These are phyloP conservation scores for Metroxylon sagu DNA, from an alignment of 176 grass and related monocot species.

Conservation along the genomic window DNA sequence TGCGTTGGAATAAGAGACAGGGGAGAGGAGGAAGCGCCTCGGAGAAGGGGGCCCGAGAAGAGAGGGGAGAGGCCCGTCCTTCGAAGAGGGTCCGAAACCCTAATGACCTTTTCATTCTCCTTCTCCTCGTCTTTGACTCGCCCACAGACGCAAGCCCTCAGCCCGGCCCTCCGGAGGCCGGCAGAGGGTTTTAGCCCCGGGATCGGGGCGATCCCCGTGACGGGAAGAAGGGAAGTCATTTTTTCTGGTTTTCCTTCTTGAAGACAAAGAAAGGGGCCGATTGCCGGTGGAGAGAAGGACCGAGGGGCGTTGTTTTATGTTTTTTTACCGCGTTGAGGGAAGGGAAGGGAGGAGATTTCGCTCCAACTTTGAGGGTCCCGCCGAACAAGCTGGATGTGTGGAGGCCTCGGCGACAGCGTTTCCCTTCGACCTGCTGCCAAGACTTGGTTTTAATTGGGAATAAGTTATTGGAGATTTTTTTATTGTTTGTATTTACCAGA, in stretches of 20 bases:
- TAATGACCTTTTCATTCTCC: slow-evolving; percentile 38
- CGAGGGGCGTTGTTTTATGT: no score
- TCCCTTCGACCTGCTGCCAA: no score
- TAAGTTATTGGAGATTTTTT: no score
- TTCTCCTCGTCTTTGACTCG: slow-evolving; percentile 41
- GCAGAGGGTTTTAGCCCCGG: background rate
- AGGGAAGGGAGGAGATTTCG: no score
- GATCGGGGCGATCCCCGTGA: slow-evolving; percentile 45
- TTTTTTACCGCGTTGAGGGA: no score
- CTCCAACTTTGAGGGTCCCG: no score
- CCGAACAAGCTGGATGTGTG: no score
- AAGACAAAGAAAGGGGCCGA: no score
- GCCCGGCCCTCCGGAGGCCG: slow-evolving; percentile 4
- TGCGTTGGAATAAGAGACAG: slow-evolving; percentile 16
- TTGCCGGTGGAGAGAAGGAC: no score
- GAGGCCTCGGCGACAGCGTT: no score
- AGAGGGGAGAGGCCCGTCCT: slow-evolving; percentile 34
- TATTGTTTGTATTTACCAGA: no score
- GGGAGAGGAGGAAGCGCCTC: slow-evolving; percentile 20
- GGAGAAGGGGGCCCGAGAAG: slow-evolving; percentile 35
- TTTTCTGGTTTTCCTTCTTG: background rate
- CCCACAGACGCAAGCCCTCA: slow-evolving; percentile 9
- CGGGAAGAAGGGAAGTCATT: slow-evolving; percentile 54
- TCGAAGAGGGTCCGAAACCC: slow-evolving; percentile 63
- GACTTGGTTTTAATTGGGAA: no score